Evolutionary conservation across 768 basidiomycete genomes (phyloP), one percentile per base, ranked within the genome.

Genomic region (Xerocomus brunneocitrinus): DNA sequence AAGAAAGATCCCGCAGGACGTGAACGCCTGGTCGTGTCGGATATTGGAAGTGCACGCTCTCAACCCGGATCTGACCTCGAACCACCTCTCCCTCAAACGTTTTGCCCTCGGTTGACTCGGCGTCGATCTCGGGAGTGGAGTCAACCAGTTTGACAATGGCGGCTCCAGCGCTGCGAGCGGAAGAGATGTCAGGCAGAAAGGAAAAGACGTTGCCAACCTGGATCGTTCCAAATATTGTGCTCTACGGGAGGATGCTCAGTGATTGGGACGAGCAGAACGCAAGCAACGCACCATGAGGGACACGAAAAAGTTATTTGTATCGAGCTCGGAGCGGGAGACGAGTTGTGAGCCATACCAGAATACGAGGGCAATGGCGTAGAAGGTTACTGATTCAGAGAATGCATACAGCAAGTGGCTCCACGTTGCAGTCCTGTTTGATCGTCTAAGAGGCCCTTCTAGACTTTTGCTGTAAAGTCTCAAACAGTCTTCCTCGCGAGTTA

Each of bases 151-250:
- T 79, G 73, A 95, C 74, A 61, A 95, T 84, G 50, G 88, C 79
- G 16, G 81, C 79, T 1, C 81, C 90, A 2, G 92, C 87, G 25
- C 86, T 78, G 59, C 84, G 84, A 24, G 94, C 93, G 1, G 89
- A 88, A 1, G 89, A 91, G 49, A 91, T 78, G 66, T 95, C 93
- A 38, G 94, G 92, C 2, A 95, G 92, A 64, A 91, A 89, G 5
- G 80, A 76, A 69, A 90, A 90, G 38, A 89, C 80, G 58, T 87
- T 90, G 49, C 91, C 91, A 42, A 91, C 92, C 73, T 95, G 91
- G 50, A 94, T 89, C 14, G 90, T 79, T 42, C 87, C 82, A 63
- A 91, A 91, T 5, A 81, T 82, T 7, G 85, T 81, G 59, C 79
- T 79, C 89, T 90, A 61, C 1, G 5, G 49, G 24, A 14, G 1